A percentile compares a stretch with the other conserved stretches of the same genome.
These are phyloP conservation scores for Conringia planisiliqua DNA, from an alignment of 345 rosid species.

Conservation along the genomic window DNA sequence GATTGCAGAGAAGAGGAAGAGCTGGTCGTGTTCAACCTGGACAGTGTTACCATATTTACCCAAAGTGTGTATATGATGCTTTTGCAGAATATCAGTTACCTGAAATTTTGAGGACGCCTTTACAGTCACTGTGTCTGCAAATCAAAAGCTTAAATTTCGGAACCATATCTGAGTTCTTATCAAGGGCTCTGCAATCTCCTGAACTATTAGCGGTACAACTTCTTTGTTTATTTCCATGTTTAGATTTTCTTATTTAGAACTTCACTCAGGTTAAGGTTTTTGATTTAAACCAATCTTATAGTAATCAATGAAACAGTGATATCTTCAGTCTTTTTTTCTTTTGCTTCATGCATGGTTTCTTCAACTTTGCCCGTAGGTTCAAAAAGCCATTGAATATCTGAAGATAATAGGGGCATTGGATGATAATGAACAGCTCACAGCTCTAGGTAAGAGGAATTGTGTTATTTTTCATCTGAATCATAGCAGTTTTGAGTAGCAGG, in stretches of 20 bases:
- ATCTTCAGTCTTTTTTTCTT: slow-evolving; percentile 2
- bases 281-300: neutral
- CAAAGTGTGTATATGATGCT: slow-evolving; percentile 78
- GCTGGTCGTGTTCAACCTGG: slow-evolving; percentile 96
- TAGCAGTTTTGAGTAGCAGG: slow-evolving; percentile 23
- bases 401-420: slow-evolving; percentile 87
- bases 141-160: slow-evolving; percentile 84
- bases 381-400: slow-evolving; percentile 87
- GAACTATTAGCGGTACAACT: slow-evolving; percentile 67
- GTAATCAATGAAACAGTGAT: neutral
- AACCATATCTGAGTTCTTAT: slow-evolving; percentile 76
- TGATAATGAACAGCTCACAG: slow-evolving; percentile 70
- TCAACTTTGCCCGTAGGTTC: slow-evolving; percentile 49
- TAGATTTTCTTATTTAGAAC: neutral
- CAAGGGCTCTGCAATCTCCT: slow-evolving; percentile 89
- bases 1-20: slow-evolving; percentile 83
- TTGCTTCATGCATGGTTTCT: slow-evolving; percentile 6
- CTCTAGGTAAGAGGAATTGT: slow-evolving; percentile 47
- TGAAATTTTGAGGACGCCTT: slow-evolving; percentile 90
- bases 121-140: slow-evolving; percentile 91
- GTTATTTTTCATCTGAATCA: neutral
- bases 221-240: slow-evolving; percentile 7
- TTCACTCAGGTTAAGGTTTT: slow-evolving; percentile 2
- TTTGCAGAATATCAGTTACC: slow-evolving; percentile 89
- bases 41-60: slow-evolving; percentile 87